phyloP scores from a whole-genome alignment of 129 eudicot species.

The Centella asiatica region DNA sequence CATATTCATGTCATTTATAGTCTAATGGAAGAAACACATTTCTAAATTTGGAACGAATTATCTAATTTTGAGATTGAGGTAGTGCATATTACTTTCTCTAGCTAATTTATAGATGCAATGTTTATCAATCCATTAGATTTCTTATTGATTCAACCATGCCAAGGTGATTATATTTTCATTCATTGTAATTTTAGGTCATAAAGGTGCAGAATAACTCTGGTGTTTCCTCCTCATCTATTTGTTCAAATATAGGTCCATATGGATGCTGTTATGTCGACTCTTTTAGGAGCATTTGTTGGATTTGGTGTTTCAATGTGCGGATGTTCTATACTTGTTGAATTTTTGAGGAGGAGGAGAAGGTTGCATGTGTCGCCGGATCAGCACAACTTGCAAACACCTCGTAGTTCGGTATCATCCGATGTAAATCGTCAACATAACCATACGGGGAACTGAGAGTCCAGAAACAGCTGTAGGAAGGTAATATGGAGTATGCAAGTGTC shows the following conservation, averaged over 20 bases:
- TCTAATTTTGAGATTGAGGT: neutral
- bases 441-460: no score
- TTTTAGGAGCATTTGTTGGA: slow-evolving; percentile 70
- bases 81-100: neutral
- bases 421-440: slow-evolving; percentile 11
- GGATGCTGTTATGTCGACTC: slow-evolving; percentile 58
- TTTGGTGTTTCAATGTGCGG: slow-evolving; percentile 82
- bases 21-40: no score
- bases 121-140: no score
- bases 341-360: slow-evolving; percentile 53
- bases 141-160: neutral
- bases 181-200: neutral
- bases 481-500: neutral
- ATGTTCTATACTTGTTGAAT: slow-evolving; percentile 57
- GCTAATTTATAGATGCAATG: no score
- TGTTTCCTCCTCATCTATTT: neutral
- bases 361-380: slow-evolving; percentile 19
- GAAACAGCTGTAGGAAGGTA: slow-evolving; percentile 32
- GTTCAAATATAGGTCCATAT: slow-evolving; percentile 39
- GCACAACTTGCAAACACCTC: slow-evolving; percentile 20
- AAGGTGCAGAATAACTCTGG: neutral
- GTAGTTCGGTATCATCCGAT: neutral
- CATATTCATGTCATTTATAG: no score
- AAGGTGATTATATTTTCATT: neutral
- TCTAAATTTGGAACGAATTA: no score